Conservation (phyloP, 106 monocot genomes). For the Apostasia shenzhenica region DNA sequence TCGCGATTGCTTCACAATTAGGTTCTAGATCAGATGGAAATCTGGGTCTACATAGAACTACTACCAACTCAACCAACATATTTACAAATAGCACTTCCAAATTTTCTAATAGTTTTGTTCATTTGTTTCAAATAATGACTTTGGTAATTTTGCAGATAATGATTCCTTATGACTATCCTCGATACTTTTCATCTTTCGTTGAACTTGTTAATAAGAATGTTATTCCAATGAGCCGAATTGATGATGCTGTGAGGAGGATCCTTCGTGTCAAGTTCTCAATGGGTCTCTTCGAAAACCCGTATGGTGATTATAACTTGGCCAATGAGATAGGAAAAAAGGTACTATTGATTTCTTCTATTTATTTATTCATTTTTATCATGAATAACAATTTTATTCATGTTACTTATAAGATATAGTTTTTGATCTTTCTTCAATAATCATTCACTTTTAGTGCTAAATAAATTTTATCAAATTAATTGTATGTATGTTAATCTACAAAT, state of each 20-base stretch:
- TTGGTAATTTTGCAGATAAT: conserved; percentile 31
- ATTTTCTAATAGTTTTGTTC: too few species aligned
- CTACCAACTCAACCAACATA: too few species aligned
- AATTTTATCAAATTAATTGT: neutral
- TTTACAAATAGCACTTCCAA: too few species aligned
- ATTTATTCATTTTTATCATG: neutral
- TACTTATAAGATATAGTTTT: neutral
- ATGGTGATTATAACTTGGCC: conserved; percentile 32
- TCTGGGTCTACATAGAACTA: too few species aligned
- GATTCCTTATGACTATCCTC: conserved; percentile 44
- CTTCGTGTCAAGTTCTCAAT: conserved; percentile 54
- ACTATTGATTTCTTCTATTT: neutral
- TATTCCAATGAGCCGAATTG: conserved; percentile 46
- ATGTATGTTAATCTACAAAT: too few species aligned
- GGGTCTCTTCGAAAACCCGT: conserved; percentile 71
- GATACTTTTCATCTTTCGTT: conserved; percentile 44
- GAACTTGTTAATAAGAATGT: conserved; percentile 30
- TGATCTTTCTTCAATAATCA: neutral
- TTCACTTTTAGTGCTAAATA: neutral
- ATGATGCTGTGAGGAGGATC: conserved; percentile 58
- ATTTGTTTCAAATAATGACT: too few species aligned
- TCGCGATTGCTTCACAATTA: too few species aligned
- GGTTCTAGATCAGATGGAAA: too few species aligned
- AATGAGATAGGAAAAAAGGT: conserved; percentile 58
- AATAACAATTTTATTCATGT: neutral